phyloP scores from a whole-genome alignment of 192 early-diverging fungal genomes.

The Mortierella hygrophila region DNA sequence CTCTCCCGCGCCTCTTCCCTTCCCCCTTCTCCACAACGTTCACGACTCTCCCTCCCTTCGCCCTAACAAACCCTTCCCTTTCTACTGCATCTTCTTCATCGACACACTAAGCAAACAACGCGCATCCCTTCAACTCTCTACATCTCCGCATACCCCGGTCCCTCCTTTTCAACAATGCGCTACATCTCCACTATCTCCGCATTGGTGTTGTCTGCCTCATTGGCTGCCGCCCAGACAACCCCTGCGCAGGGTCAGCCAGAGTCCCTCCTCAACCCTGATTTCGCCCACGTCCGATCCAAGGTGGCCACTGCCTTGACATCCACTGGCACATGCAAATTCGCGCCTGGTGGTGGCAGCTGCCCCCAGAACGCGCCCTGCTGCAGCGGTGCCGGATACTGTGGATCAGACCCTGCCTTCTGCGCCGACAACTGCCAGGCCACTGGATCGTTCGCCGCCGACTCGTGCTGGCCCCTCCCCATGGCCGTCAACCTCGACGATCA shows the following conservation, averaged over 20 bases:
- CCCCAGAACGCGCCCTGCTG: constrained; percentile 31
- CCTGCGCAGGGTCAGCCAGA: background rate
- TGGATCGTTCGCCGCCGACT: constrained; percentile 35
- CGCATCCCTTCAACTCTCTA: background rate
- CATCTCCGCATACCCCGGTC: background rate
- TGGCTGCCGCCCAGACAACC: constrained; percentile 16
- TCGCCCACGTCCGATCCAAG: constrained; percentile 6
- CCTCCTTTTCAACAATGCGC: constrained; percentile 12
- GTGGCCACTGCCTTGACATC: background rate
- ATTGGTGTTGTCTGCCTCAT: constrained; percentile 24
- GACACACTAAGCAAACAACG: background rate
- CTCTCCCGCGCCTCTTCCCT: background rate
- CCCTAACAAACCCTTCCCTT: background rate
- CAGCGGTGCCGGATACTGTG: constrained; percentile 40
- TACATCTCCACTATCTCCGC: constrained; percentile 10
- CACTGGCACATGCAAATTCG: constrained; percentile 18
- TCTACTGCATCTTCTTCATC: background rate
- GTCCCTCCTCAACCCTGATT: constrained; percentile 28
- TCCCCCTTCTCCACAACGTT: background rate
- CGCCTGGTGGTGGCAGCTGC: constrained; percentile 43
- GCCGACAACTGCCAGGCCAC: constrained; percentile 29
- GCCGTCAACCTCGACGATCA: constrained; percentile 38
- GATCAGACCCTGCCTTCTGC: constrained; percentile 48
- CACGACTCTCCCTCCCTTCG: background rate
- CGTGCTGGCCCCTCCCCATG: constrained; percentile 53